phyloP scores from a whole-genome alignment of 208 protist genomes.

The Trypanosoma congolense region DNA sequence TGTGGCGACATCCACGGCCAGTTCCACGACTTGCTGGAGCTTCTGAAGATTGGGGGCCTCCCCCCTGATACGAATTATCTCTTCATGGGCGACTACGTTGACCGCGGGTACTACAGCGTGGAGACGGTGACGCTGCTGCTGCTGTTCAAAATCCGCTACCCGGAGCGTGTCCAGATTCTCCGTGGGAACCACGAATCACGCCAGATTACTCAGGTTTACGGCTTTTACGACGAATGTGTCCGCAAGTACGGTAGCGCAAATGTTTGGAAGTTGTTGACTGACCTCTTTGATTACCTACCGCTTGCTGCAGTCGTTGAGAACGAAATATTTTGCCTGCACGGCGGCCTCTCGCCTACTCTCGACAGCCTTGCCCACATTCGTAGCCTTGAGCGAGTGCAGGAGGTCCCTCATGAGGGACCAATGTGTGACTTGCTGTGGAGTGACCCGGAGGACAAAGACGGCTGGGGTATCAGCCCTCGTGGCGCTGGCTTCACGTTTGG shows the following conservation, averaged over 20 bases:
- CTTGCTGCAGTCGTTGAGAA: constrained; percentile 96
- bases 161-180: constrained; percentile 93
- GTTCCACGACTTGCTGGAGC: constrained; percentile 98
- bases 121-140: constrained; percentile 93
- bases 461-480: constrained; percentile 96
- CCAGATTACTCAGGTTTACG: constrained; percentile 98
- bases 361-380: constrained; percentile 94
- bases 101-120: constrained; percentile 93
- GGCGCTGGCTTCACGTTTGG: constrained; percentile 99
- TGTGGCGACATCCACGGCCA: constrained; percentile 96
- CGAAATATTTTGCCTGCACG: constrained; percentile 97
- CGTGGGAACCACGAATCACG: constrained; percentile 98
- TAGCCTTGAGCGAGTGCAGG: constrained; percentile 93
- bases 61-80: constrained; percentile 97
- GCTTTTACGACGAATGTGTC: constrained; percentile 99
- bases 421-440: constrained; percentile 99
- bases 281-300: constrained; percentile 98
- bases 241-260: constrained; percentile 95
- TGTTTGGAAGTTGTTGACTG: constrained; percentile 97
- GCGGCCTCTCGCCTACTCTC: constrained; percentile 92
- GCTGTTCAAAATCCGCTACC: constrained; percentile 95
- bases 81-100: constrained; percentile 97
- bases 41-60: constrained; percentile 96
- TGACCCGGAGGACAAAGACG: constrained; percentile 95
- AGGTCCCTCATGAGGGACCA: constrained; percentile 98